Conservation (phyloP, 306 rosid species). For the Gastrolobium villosum region DNA sequence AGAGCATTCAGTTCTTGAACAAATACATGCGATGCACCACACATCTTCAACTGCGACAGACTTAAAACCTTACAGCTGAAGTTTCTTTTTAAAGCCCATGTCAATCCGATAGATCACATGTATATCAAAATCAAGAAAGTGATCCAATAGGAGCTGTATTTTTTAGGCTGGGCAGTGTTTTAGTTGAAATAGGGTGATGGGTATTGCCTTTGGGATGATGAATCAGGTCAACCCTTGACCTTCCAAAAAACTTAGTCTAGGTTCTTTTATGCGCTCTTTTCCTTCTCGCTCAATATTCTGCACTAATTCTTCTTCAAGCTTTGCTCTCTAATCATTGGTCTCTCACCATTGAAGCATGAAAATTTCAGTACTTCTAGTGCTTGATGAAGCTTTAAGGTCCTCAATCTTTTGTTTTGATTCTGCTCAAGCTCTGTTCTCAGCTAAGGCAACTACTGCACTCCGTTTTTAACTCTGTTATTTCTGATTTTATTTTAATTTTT, state of each 20-base stretch:
- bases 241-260: neutral
- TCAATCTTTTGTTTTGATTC: neutral
- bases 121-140: neutral
- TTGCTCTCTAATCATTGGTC: neutral
- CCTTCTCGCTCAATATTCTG: neutral
- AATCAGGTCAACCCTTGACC: conserved; percentile 11
- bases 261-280: neutral
- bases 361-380: neutral
- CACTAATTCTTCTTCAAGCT: neutral
- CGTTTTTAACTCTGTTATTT: no score
- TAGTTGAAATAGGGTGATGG: conserved; percentile 1
- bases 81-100: neutral
- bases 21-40: conserved; percentile 9
- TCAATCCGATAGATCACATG: conserved; percentile 13
- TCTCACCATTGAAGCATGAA: neutral
- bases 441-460: no score
- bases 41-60: conserved; percentile 11
- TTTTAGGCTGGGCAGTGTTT: neutral
- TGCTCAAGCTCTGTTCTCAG: neutral
- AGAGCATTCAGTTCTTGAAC: conserved; percentile 16
- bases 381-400: neutral
- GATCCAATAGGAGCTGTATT: neutral
- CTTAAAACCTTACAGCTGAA: conserved; percentile 14
- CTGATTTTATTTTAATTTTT: no score
- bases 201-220: neutral